A percentile compares a stretch with the other conserved stretches of the same genome.
phyloP scores from a whole-genome alignment of 2,329 filamentous ascomycete species.

The Mycosphaerella sp. region DNA sequence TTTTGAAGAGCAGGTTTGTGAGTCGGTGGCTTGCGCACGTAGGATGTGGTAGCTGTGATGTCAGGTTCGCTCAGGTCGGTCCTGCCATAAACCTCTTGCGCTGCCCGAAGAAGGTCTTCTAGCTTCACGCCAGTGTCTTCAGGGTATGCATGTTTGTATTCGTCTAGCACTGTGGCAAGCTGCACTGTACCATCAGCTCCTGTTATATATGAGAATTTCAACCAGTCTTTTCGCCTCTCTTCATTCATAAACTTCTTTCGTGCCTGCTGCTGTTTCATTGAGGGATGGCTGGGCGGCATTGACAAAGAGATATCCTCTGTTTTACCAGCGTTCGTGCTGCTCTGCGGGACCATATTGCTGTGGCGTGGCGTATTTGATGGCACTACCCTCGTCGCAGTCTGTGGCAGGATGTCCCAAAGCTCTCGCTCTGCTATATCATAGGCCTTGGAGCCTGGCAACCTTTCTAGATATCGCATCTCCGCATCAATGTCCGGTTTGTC shows the following conservation, averaged over 20 bases:
- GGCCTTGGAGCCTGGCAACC: background rate
- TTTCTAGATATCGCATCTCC: constrained; percentile 23
- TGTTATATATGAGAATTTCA: background rate
- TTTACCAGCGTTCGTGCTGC: too few species aligned
- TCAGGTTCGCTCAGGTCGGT: background rate
- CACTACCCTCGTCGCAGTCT: too few species aligned
- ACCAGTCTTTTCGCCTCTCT: constrained; percentile 2
- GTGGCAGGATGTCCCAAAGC: background rate
- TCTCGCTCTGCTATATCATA: background rate
- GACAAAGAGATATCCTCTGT: too few species aligned
- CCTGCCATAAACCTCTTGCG: background rate
- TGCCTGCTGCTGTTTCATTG: constrained; percentile 1
- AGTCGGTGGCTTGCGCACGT: background rate
- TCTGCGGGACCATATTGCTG: too few species aligned
- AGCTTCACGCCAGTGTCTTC: constrained; percentile 2
- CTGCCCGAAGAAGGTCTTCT: constrained; percentile 3
- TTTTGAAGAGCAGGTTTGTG: too few species aligned
- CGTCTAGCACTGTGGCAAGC: background rate
- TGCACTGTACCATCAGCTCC: background rate
- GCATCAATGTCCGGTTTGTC: constrained; percentile 30
- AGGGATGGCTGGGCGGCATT: background rate
- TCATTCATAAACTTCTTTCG: constrained; percentile 4
- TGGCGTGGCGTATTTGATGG: too few species aligned
- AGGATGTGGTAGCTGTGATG: constrained; percentile 5
- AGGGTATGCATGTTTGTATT: constrained; percentile 1